These are phyloP conservation scores for Meira nashicola DNA, from an alignment of 1,284 basidiomycete species.

Conservation along the genomic window DNA sequence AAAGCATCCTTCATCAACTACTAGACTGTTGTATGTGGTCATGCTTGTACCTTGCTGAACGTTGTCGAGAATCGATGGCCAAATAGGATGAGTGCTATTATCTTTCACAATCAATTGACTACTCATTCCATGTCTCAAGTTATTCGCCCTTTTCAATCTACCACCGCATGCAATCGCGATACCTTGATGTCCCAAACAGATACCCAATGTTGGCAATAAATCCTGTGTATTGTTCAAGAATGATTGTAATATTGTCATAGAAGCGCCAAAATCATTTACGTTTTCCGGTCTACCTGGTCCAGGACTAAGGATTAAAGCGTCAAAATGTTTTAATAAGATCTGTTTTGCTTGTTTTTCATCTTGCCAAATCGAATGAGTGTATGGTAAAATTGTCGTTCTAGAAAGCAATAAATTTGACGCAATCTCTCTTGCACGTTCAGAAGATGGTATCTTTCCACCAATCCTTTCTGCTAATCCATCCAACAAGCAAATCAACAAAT, in stretches of 20 bases:
- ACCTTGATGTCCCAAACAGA: conserved; percentile 89
- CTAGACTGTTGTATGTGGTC: conserved; percentile 70
- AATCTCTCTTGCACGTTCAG: too few relatives aligned
- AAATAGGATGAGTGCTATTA: background rate
- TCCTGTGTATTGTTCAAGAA: conserved; percentile 13
- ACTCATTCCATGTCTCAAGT: conserved; percentile 36
- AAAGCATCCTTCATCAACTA: conserved; percentile 55
- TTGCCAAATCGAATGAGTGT: conserved; percentile 34
- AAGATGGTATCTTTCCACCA: too few relatives aligned
- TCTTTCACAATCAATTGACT: conserved; percentile 19
- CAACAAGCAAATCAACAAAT: conserved; percentile 36
- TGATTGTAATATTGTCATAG: conserved; percentile 25
- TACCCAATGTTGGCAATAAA: conserved; percentile 67
- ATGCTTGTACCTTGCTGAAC: conserved; percentile 60
- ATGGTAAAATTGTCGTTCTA: conserved; percentile 36
- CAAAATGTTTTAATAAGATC: conserved; percentile 27
- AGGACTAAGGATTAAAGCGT: conserved; percentile 47
- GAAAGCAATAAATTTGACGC: background rate
- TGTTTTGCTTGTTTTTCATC: background rate
- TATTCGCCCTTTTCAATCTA: conserved; percentile 21
- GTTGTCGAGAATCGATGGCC: conserved; percentile 59
- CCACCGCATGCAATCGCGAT: conserved; percentile 75
- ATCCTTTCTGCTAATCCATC: background rate
- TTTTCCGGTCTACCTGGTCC: conserved; percentile 44
- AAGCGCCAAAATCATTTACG: conserved; percentile 39